phyloP scores from a whole-genome alignment of 257 asterid genomes.

The Jacaranda copaia region DNA sequence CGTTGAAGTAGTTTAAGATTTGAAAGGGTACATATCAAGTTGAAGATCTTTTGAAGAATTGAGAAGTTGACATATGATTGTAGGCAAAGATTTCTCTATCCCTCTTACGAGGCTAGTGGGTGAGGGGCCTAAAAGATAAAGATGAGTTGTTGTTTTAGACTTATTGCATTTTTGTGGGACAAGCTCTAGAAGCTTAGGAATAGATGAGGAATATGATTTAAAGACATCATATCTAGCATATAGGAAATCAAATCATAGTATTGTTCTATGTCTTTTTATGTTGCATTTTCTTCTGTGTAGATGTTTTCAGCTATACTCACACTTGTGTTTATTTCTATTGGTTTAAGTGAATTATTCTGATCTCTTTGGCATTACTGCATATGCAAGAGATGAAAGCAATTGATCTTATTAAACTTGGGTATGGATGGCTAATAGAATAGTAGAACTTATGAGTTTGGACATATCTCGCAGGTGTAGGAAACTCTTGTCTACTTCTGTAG shows the following conservation, averaged over 20 bases:
- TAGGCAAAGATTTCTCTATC: background rate
- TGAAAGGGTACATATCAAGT: background rate
- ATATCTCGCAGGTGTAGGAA: slow-evolving; percentile 73
- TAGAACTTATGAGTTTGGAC: slow-evolving; percentile 9
- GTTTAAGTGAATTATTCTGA: background rate
- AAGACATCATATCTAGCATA: no score
- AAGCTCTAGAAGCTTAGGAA: background rate
- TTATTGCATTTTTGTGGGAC: background rate
- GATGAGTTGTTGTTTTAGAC: background rate
- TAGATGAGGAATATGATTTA: no score
- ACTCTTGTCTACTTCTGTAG: slow-evolving; percentile 83
- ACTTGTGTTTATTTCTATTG: background rate
- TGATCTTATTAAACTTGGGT: slow-evolving; percentile 1
- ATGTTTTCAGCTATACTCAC: background rate
- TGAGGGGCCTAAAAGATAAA: background rate
- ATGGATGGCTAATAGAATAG: slow-evolving; percentile 10
- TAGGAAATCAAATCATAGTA: no score
- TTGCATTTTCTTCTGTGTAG: no score
- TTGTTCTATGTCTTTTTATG: no score
- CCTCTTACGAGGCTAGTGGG: no score
- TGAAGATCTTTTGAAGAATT: background rate
- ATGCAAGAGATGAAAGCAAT: background rate
- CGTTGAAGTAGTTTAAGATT: slow-evolving; percentile 8
- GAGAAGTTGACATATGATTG: no score
- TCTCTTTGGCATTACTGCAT: background rate